A percentile compares a stretch with the other conserved stretches of the same genome.
Evolutionary conservation across 2,329 filamentous ascomycete genomes (phyloP).

Genomic region (Diaporthe sp.): DNA sequence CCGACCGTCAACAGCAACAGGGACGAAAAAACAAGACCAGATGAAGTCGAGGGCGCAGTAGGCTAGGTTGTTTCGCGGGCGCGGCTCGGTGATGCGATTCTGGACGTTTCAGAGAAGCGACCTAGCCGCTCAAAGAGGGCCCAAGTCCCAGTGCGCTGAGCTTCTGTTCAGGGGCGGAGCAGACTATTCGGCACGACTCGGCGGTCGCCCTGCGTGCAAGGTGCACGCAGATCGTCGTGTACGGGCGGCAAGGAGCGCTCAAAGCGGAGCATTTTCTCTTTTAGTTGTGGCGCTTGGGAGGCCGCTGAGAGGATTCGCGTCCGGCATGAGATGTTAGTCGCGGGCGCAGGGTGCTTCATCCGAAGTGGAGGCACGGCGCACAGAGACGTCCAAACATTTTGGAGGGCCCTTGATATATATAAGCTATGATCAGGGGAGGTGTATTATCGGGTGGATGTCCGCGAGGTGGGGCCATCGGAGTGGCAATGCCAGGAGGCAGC

Average conservation of each 20-base stretch:
- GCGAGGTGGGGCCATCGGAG: constrained; percentile 15
- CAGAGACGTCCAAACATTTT: not conserved
- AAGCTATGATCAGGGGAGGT: not conserved
- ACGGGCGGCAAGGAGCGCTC: not conserved
- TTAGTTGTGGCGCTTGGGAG: constrained; percentile 2
- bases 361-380: constrained; percentile 20
- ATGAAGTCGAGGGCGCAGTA: not conserved
- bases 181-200: not conserved
- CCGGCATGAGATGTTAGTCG: not conserved
- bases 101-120: constrained; percentile 22
- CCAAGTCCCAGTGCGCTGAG: not conserved
- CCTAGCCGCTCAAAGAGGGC: constrained; percentile 18
- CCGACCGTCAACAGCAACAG: not conserved
- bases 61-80: constrained; percentile 2
- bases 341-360: constrained; percentile 6
- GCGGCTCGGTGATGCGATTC: constrained; percentile 1
- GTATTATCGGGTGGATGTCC: not conserved
- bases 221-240: constrained; percentile 1
- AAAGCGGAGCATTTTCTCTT: not conserved
- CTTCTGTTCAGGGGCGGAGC: not conserved
- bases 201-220: not conserved
- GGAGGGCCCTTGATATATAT: constrained; percentile 15
- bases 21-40: not conserved
- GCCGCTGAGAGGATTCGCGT: not conserved
- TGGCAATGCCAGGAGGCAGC: constrained; percentile 23